Percentiles rank a stretch among this genome's conserved stretches.
Conservation (phyloP, 2,329 filamentous ascomycete genomes). For the Beauveria bassiana region DNA sequence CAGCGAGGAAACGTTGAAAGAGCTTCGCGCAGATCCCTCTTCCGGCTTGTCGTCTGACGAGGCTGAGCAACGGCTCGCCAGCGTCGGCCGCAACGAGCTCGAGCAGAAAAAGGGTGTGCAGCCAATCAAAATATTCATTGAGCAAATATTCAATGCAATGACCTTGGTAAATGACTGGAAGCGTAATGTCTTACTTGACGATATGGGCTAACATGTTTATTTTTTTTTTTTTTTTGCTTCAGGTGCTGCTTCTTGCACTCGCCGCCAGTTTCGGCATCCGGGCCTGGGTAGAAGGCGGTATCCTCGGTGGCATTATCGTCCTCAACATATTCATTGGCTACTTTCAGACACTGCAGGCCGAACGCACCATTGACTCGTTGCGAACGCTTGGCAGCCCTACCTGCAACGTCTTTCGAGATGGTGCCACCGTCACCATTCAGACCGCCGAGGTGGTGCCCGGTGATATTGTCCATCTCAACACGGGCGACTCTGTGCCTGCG, state of each 20-base stretch:
- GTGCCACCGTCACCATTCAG: constrained; percentile 24
- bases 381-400: constrained; percentile 28
- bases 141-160: constrained; percentile 54
- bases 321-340: constrained; percentile 45
- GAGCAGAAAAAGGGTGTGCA: constrained; percentile 39
- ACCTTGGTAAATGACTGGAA: constrained; percentile 31
- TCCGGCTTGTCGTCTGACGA: constrained; percentile 46
- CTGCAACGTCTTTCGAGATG: constrained; percentile 30
- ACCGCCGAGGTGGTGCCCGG: constrained; percentile 43
- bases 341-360: constrained; percentile 33
- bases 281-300: constrained; percentile 43
- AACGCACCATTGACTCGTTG: constrained; percentile 34
- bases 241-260: constrained; percentile 52
- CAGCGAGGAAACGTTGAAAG: constrained; percentile 19
- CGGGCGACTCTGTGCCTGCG: constrained; percentile 49
- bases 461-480: constrained; percentile 41
- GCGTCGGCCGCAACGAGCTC: constrained; percentile 53
- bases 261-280: constrained; percentile 41
- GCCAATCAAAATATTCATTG: constrained; percentile 48
- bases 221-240: neutral
- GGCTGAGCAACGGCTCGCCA: constrained; percentile 40
- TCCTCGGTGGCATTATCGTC: constrained; percentile 43
- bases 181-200: too few relatives aligned
- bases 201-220: neutral
- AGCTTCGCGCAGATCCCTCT: constrained; percentile 44